Percentiles rank a stretch among this genome's conserved stretches.
Evolutionary conservation across 2,329 filamentous ascomycete species (phyloP).

Genomic region (Sporothrix dimorphospora): DNA sequence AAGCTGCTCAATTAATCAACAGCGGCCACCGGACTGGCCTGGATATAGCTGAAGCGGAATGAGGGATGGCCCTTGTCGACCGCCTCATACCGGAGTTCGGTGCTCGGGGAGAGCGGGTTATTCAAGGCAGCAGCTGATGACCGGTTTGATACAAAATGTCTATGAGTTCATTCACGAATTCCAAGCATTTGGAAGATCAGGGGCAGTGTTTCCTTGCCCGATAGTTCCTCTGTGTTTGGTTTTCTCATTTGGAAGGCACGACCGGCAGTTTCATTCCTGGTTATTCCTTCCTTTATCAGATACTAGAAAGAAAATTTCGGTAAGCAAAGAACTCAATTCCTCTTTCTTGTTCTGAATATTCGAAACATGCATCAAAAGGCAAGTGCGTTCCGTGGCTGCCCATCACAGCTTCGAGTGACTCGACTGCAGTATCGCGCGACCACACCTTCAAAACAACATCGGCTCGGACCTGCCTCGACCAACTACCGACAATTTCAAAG

Average conservation of each 20-base stretch:
- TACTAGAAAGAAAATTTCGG: not conserved
- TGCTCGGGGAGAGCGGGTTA: not conserved
- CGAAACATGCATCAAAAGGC: not conserved
- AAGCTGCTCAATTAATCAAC: constrained; percentile 21
- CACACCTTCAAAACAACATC: not conserved
- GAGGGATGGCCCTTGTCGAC: constrained; percentile 9
- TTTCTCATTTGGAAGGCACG: not conserved
- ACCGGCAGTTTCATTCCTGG: not conserved
- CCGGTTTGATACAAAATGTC: not conserved
- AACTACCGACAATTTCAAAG: constrained; percentile 2
- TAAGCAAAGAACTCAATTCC: not conserved
- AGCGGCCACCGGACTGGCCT: not conserved
- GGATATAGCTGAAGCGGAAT: not conserved
- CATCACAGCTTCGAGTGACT: not conserved
- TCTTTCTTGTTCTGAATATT: not conserved
- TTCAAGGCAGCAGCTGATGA: not conserved
- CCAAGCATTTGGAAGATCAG: not conserved
- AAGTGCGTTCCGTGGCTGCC: not conserved
- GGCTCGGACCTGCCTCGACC: not conserved
- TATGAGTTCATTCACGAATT: not conserved
- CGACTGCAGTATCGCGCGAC: not conserved
- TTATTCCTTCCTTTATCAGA: constrained; percentile 4
- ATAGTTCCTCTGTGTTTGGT: not conserved
- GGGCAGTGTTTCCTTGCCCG: not conserved
- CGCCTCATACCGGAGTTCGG: not conserved